These are phyloP conservation scores for Zarea fungicola DNA, from an alignment of 2,329 filamentous ascomycete genomes.

Conservation along the genomic window DNA sequence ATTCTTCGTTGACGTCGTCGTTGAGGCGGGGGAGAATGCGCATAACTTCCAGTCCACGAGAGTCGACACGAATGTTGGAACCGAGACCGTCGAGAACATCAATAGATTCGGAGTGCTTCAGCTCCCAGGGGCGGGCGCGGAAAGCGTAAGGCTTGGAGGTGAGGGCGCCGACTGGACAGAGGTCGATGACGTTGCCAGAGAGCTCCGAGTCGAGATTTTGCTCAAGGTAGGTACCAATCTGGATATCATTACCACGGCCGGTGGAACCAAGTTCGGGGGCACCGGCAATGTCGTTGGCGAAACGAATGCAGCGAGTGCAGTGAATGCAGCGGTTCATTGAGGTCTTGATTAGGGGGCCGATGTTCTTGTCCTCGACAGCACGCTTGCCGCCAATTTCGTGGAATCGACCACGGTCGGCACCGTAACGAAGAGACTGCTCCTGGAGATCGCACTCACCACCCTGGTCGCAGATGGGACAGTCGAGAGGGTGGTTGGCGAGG, in stretches of 20 bases:
- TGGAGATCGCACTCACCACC: conserved; percentile 98
- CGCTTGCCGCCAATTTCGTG: conserved; percentile 95
- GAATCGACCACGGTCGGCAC: conserved; percentile 91
- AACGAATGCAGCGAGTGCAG: conserved; percentile 95
- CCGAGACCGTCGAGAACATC: conserved; percentile 91
- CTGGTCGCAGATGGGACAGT: conserved; percentile 97
- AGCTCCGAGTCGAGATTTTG: conserved; percentile 89
- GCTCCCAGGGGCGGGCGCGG: conserved; percentile 92
- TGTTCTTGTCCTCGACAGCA: conserved; percentile 98
- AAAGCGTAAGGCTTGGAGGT: conserved; percentile 98
- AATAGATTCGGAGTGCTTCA: conserved; percentile 92
- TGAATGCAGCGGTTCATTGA: conserved; percentile 99
- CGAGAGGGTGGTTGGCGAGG: conserved; percentile 90
- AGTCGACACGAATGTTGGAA: conserved; percentile 91
- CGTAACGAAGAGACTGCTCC: conserved; percentile 99
- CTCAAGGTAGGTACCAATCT: conserved; percentile 97
- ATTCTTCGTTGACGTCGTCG: conserved; percentile 98
- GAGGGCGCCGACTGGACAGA: conserved; percentile 94
- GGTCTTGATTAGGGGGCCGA: conserved; percentile 95
- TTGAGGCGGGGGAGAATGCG: conserved; percentile 87
- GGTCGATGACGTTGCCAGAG: conserved; percentile 95
- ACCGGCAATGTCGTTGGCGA: conserved; percentile 94
- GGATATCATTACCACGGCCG: conserved; percentile 92
- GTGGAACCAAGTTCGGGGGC: conserved; percentile 92
- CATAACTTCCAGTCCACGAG: conserved; percentile 93